Conservation (phyloP, 1,284 basidiomycete genomes). For the Flammula alnicola region DNA sequence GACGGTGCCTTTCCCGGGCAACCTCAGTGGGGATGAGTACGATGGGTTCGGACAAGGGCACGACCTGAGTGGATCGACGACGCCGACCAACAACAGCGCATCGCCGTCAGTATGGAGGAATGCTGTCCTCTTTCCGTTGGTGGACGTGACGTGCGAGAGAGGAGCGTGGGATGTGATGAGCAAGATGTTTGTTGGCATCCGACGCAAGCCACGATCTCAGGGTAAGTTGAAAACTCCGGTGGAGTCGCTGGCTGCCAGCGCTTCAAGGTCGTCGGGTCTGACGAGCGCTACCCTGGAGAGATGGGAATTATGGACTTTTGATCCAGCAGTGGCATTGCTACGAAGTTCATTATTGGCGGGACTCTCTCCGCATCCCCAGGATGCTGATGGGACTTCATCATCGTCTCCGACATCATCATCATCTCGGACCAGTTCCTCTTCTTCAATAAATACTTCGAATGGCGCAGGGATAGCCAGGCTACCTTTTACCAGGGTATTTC, state of each 20-base stretch:
- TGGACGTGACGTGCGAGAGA: conserved; percentile 66
- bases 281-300: conserved; percentile 68
- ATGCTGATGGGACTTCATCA: conserved; percentile 24
- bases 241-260: conserved; percentile 22
- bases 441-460: conserved; percentile 13
- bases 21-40: conserved; percentile 26
- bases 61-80: conserved; percentile 41
- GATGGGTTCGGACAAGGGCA: conserved; percentile 41
- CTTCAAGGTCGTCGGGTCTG: conserved; percentile 46
- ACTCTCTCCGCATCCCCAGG: conserved; percentile 35
- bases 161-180: conserved; percentile 73
- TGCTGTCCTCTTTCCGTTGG: conserved; percentile 56
- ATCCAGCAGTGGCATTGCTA: conserved; percentile 52
- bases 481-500: conserved; percentile 77
- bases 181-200: conserved; percentile 63
- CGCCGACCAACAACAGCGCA: conserved; percentile 29
- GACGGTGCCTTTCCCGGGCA: conserved; percentile 47
- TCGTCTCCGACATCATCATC: conserved; percentile 26
- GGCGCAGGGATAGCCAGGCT: conserved; percentile 52
- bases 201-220: conserved; percentile 59
- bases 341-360: conserved; percentile 56
- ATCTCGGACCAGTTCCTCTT: conserved; percentile 27
- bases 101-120: conserved; percentile 55
- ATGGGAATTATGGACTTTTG: conserved; percentile 82
- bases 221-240: conserved; percentile 31